Base-by-base conservation (phyloP, 345 rosid species). In the Eucalyptus fibrosa region DNA sequence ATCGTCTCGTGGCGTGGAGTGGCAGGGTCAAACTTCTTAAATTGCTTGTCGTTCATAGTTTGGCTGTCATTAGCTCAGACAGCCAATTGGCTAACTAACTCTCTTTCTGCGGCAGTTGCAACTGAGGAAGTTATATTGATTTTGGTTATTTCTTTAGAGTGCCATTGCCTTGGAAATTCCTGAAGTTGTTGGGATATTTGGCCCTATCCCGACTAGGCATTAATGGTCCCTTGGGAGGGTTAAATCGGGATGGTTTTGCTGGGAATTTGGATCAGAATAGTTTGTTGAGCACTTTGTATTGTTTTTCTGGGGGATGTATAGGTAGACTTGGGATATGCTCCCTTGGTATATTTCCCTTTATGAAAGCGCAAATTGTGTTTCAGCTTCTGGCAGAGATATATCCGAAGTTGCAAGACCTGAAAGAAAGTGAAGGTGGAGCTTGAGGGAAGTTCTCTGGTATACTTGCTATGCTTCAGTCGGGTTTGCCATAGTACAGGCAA, bases 51-150 rank as follows among this genome's bases (percentile, higher is more conserved):
- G 40, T 69, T n/a, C 34, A 18, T 80, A 17, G 62, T 55, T 26
- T 85, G 34, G 60, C 50, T 18, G 26, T 86, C 59, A 24, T 87
- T 18, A 55, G 47, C 45, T 50, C 40, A 44, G 32, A 86, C 15
- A 32, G 47, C 37, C 28, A 50, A 53, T 77, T 50, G 47, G 42
- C 30, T 34, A 87, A 32, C 15, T 5, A 50, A 12, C 91, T 92
- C 26, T 2, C 95, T 77, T 42, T 87, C 88, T 88, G 91, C 42
- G 50, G 88, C 96, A 97, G 99, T 97, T 92, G 98, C 98, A 80
- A 97, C 95, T 91, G 99, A 97, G 93, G 99, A 97, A 97, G 98
- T 92, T 97, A 99, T 50, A 97, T 97, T 93, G 99, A 94, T 90
- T 94, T 97, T 89, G 98, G 99, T 62, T 99, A 97, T 92, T 97